Base-by-base conservation (phyloP, 345 rosid genomes). In the Eucalyptus dawsonii region DNA sequence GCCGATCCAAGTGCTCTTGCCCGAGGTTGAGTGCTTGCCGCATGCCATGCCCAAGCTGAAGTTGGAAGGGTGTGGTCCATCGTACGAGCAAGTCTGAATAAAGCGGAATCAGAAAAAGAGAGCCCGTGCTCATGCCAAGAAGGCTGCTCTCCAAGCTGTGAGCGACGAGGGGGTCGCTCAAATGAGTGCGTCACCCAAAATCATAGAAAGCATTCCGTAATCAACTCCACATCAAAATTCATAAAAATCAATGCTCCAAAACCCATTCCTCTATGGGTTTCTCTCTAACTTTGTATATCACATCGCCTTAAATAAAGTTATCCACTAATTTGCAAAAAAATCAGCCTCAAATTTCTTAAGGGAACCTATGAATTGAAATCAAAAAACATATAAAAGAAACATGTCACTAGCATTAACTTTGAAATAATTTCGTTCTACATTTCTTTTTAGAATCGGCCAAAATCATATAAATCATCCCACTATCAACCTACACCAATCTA, bases 21-120 rank as follows among this genome's bases (percentile, higher is more conserved):
- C 17, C 3, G 3, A 50, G 51, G 51, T 50, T 50, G 51, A 50
- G 51, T 50, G 53, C 8, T 50, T 3, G 0, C 1, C 0, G 1
- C 17, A 6, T 50, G 19, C 53, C 19, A 50, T 50, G 53, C 53
- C 8, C 8, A 0, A 50, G 21, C 9, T 7, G 1, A 53, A 7
- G 56, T 17, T 53, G 21, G 9, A 50, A 50, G 3, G 51, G 51
- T 15, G 7, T 50, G 19, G 21, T 50, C 53, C 53, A 50, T 15
- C 19, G 3, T 50, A 15, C 7, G 3, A 15, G 19, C 1, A 1
- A 15, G 53, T 50, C 21, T 4, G 21, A 50, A 50, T 19, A 15
- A 50, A 50, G 53, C 0, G 19, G 17, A 50, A 50, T 16, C 21
- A 1, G 0, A 50, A 50, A 3, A 15, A 16, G 53, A 50, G 19